Base-by-base conservation (phyloP, 108 stramenopile species). In the Poteriospumella lacustris region DNA sequence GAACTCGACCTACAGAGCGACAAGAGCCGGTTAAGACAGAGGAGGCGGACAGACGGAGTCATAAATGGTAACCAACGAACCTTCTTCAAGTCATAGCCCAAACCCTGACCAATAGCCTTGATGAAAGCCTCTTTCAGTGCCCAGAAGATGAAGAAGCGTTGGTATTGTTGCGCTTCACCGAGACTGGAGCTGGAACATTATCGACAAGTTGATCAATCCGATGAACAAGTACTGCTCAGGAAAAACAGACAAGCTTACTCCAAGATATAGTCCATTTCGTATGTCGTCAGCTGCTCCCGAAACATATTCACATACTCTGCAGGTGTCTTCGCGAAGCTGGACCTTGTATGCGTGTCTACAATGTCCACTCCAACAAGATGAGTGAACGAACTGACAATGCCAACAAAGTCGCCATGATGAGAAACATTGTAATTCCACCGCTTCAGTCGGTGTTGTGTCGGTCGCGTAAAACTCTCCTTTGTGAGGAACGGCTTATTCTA, bases 341-440 rank as follows among this genome's bases (percentile, higher is more conserved):
- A 38, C 39, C 81, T 79, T 9, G 70, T 26, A 15, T 31, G 43
- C 0, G 72, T 75, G 44, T 83, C 81, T 31, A 83, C 82, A n/a
- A 83, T 9, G 31, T 83, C 82, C 38, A 82, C 59, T 58, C 82
- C 82, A 29, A 79, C 79, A 82, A 38, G 33, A 44, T 44, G 19
- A 76, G 31, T 1, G 81, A 77, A 29, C 82, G 82, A 39, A 68
- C 79, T 19, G n/a, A 80, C 82, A 76, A 85, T 80, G 19, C 58
- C 80, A n/a, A 83, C 83, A 75, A 41, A 84, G 34, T 78, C 58
- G 1, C 84, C 84, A 34, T 85, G 84, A 80, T 85, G 84, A 68
- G 84, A 85, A 19, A 85, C 82, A 77, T 84, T 85, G 77, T 79
- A 85, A 42, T 85, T 85, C 84, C 84, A 85, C 15, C 9, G 19